These are phyloP conservation scores for Claviceps capensis DNA, from an alignment of 2,329 filamentous ascomycete species.

Conservation along the genomic window DNA sequence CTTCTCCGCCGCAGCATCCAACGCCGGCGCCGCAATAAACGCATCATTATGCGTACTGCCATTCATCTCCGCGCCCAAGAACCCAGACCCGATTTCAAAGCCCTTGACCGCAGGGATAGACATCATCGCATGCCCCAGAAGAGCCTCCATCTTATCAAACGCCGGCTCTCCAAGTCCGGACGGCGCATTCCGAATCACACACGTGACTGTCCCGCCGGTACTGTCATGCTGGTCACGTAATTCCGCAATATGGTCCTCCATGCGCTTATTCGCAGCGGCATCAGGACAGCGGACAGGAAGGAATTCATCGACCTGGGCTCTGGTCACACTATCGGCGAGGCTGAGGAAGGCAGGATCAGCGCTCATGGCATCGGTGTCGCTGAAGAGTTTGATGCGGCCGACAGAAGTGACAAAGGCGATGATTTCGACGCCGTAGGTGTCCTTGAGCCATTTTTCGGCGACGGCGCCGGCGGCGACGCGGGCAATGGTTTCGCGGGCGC, in stretches of 20 bases:
- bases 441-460: conserved; percentile 77
- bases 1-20: conserved; percentile 30
- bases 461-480: conserved; percentile 85
- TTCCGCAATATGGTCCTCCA: conserved; percentile 67
- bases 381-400: conserved; percentile 37
- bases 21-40: conserved; percentile 23
- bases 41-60: conserved; percentile 89
- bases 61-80: conserved; percentile 71
- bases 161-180: conserved; percentile 81
- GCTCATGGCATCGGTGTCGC: conserved; percentile 34
- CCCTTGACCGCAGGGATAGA: conserved; percentile 91
- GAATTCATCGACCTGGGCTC: conserved; percentile 66
- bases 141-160: conserved; percentile 92
- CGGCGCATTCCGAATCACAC: conserved; percentile 77
- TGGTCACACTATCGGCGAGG: conserved; percentile 58
- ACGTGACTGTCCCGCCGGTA: conserved; percentile 90
- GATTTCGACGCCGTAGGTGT: conserved; percentile 78
- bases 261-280: conserved; percentile 45
- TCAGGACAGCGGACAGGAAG: conserved; percentile 82
- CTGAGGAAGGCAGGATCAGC: conserved; percentile 68
- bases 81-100: conserved; percentile 91
- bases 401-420: conserved; percentile 82
- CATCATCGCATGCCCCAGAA: conserved; percentile 85
- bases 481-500: conserved; percentile 89
- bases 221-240: conserved; percentile 71